Base-by-base conservation (phyloP, 306 rosid genomes). In the Dryas alaskensis region DNA sequence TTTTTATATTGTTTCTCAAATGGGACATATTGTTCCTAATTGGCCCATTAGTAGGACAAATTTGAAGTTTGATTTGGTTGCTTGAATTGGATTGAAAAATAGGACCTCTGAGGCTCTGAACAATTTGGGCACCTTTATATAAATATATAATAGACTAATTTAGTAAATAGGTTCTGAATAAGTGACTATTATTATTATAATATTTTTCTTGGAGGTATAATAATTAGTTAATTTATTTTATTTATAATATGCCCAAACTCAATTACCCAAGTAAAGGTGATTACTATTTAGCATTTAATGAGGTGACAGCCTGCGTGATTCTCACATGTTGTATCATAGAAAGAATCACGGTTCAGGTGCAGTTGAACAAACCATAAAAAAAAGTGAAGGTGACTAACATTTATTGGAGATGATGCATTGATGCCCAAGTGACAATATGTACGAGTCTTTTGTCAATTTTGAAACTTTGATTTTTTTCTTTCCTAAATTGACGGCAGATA, bases 31-130 rank as follows among this genome's bases (percentile, higher is more conserved):
- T 64, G 65, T 68, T 81, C 63, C 39, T 44, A 65, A 72, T 86
- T 68, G 86, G 81, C 61, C 74, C 72, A 76, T 70, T 64, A 67
- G 70, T 40, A 60, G 80, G 73, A 74, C 76, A 77, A 77, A 57
- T 57, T 13, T 49, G 11, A 70, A 14, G 82, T 39, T 53, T 67
- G 70, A 79, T 80, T 44, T 46, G 79, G 68, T 62, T 72, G 66
- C 67, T 46, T 9, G 3, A 53, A 43, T 19, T n/a, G 54, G 73
- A 76, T 60, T 44, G n/a, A 61, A 4, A 46, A 65, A 76, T 60
- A 22, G 47, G 73, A 67, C 72, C 46, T 22, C 67, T 22, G 22
- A 22, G 22, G 22, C 22, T 22, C 22, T 8, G 13, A 71, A 60
- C 69, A 51, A 71, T 64, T 16, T 43, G 14, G 76, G 49, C 43